Evolutionary conservation across 208 protist genomes (phyloP), one percentile per base, ranked within the genome.

Genomic region (Strigomonas culicis): DNA sequence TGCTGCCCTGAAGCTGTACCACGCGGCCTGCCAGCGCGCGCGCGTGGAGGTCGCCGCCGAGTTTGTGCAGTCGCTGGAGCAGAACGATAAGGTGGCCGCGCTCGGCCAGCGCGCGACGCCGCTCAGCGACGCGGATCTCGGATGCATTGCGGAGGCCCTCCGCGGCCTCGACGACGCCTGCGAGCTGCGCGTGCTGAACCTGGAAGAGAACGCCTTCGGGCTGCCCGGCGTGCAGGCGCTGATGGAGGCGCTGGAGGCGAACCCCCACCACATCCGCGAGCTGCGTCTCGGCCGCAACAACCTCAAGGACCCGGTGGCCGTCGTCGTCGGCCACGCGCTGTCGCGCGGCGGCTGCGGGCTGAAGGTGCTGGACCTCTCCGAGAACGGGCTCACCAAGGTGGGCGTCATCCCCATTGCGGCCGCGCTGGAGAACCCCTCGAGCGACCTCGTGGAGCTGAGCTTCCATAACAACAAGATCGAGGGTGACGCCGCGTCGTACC

Each of bases 381-480:
- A 95, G 66, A 95, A 93, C 66, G 78, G 76, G 22, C 80, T 95
- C 56, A 93, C 86, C 7, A 90, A 90, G 69, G 61, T 85, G 19
- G 90, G 90, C 47, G 84, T 92, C 36, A 85, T 92, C 28, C 84
- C 86, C n/a, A 86, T 95, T 36, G 75, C 72, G 1, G 65, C 72
- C 30, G 86, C 86, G 15, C 77, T 95, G 30, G 63, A 80, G 50
- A 75, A 77, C 59, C 72, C 72, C 11, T 75, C 75, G 1, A 84
- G 72, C 58, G 80, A 92, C 55, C 63, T 95, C 13, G 86, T 92
- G 4, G 90, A 95, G 70, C 79, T 95, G 27, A 91, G 82, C 47
- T 90, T 95, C 36, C 86, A 95, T 72, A 93, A 93, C 75, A 95
- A 95, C 72, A 88, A 90, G 59, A 84, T 95, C 56, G 86, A 89